phyloP scores from a whole-genome alignment of 176 grass and related monocot genomes.

The Melocanna baccifera region DNA sequence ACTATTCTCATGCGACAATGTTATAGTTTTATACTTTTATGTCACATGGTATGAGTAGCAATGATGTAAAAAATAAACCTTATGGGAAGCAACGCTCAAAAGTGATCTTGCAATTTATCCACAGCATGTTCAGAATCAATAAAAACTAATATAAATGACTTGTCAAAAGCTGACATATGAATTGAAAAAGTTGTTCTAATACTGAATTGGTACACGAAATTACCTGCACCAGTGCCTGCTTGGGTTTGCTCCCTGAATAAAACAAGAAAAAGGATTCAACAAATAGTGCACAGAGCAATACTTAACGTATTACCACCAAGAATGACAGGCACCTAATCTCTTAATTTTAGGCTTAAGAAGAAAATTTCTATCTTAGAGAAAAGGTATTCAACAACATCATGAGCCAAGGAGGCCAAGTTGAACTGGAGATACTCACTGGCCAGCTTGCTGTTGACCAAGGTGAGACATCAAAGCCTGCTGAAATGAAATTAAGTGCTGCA shows the following conservation, averaged over 20 bases:
- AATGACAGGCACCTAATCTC: background rate
- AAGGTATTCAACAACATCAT: background rate
- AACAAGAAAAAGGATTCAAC: slow-evolving; percentile 22
- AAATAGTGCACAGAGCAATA: background rate
- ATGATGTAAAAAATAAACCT: background rate
- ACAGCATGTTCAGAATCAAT: background rate
- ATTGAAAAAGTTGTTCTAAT: background rate
- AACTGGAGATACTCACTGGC: slow-evolving; percentile 48
- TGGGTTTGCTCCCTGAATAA: slow-evolving; percentile 57
- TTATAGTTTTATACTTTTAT: background rate
- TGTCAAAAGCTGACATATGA: background rate
- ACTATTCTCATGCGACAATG: background rate
- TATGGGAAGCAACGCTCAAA: background rate
- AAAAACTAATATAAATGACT: background rate
- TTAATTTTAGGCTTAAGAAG: slow-evolving; percentile 1
- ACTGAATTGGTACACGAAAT: background rate
- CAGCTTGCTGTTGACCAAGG: slow-evolving; percentile 53
- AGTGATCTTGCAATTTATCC: background rate
- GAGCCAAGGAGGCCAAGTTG: background rate
- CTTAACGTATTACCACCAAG: background rate
- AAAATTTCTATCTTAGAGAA: background rate
- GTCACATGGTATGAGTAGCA: too few relatives aligned
- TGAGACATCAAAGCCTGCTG: slow-evolving; percentile 55
- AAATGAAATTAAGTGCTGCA: slow-evolving; percentile 58
- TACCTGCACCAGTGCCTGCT: slow-evolving; percentile 59